Percentiles rank a stretch among this genome's conserved stretches.
Conservation (phyloP, 345 rosid genomes). For the Passiflora organensis region DNA sequence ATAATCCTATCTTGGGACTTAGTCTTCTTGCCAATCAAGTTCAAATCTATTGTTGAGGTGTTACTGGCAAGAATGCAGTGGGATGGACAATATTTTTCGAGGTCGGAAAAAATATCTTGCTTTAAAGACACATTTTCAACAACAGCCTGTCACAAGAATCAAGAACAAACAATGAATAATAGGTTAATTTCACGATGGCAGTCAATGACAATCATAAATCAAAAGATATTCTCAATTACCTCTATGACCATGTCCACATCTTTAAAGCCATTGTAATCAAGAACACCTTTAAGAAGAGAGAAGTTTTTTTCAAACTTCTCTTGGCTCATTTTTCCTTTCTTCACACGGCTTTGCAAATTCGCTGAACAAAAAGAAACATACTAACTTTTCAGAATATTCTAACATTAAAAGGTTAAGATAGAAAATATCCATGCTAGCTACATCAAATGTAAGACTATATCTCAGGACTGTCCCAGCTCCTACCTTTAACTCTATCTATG, state of each 20-base stretch:
- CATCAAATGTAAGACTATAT: background rate
- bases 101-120: conserved; percentile 93
- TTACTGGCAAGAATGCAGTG: conserved; percentile 89
- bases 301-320: conserved; percentile 76
- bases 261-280: conserved; percentile 78
- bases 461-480: conserved; percentile 3
- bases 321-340: conserved; percentile 71
- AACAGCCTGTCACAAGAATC: conserved; percentile 71
- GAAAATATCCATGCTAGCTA: background rate
- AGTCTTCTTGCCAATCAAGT: conserved; percentile 73
- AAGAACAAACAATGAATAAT: conserved; percentile 17
- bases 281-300: conserved; percentile 69
- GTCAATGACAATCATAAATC: background rate
- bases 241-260: conserved; percentile 95
- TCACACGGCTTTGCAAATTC: conserved; percentile 84
- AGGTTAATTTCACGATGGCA: conserved; percentile 10
- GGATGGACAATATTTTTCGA: conserved; percentile 82
- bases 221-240: conserved; percentile 38
- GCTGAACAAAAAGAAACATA: conserved; percentile 38
- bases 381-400: conserved; percentile 9
- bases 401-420: conserved; percentile 8
- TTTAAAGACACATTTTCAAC: conserved; percentile 84
- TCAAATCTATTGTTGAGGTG: conserved; percentile 94
- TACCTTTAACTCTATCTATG: conserved; percentile 77
- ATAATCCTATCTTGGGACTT: conserved; percentile 74